phyloP scores from a whole-genome alignment of 2,329 filamentous ascomycete genomes.

The Colletotrichum theobromicola region DNA sequence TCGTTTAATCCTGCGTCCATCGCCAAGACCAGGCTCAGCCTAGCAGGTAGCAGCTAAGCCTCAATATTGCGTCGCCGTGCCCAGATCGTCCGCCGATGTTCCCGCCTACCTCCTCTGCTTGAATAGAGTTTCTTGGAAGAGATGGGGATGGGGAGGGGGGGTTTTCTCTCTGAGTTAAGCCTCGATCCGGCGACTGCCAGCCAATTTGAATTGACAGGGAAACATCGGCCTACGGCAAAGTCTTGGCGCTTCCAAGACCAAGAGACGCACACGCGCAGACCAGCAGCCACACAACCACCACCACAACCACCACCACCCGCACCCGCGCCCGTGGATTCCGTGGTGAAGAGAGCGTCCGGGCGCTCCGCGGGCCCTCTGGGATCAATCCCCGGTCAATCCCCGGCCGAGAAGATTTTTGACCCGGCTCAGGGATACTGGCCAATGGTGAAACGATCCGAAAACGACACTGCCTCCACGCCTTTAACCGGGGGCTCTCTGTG shows the following conservation, averaged over 20 bases:
- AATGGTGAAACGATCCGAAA: not conserved
- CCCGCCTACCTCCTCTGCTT: not conserved
- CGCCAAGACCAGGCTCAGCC: slow-evolving; percentile 9
- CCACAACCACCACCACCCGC: too few species aligned
- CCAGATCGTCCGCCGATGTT: not conserved
- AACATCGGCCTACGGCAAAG: not conserved
- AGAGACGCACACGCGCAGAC: not conserved
- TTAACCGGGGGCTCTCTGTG: not conserved
- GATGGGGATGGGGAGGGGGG: too few species aligned
- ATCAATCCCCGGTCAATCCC: not conserved
- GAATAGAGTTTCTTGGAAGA: not conserved
- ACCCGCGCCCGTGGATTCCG: not conserved
- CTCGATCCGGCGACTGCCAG: not conserved
- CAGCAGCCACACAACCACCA: not conserved
- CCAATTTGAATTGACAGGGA: not conserved
- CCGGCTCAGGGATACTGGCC: not conserved
- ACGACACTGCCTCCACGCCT: not conserved
- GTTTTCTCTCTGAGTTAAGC: not conserved
- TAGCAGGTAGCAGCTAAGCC: slow-evolving; percentile 5
- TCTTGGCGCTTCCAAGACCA: not conserved
- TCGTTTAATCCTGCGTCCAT: not conserved
- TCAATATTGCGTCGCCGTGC: not conserved
- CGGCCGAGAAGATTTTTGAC: not conserved
- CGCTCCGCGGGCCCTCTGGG: not conserved
- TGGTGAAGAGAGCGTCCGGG: not conserved